These are phyloP conservation scores for Poronia punctata DNA, from an alignment of 495 filamentous ascomycete genomes.

Conservation along the genomic window DNA sequence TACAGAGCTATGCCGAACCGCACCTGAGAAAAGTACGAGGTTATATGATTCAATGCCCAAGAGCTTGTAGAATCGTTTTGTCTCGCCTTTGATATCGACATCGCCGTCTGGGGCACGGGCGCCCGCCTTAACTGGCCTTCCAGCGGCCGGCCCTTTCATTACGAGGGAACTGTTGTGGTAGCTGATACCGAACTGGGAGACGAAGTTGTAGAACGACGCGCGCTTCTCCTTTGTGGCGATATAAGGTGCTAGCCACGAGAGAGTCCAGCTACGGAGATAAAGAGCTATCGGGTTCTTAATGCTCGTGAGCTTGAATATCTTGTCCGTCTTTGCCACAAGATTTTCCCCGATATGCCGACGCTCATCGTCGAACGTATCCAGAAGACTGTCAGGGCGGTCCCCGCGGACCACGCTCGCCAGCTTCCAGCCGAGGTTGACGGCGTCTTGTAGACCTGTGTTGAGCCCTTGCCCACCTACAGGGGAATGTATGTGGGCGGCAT, in stretches of 20 bases:
- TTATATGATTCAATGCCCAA: not conserved
- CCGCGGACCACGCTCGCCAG: slow-evolving; percentile 29
- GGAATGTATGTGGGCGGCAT: too few relatives aligned
- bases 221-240: not conserved
- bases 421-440: too few relatives aligned
- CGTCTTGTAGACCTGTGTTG: too few relatives aligned
- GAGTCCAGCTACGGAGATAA: not conserved
- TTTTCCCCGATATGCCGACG: not conserved
- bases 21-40: not conserved
- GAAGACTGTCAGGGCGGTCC: slow-evolving; percentile 7
- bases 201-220: slow-evolving; percentile 17
- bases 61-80: not conserved
- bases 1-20: not conserved
- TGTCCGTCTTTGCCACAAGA: not conserved
- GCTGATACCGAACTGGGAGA: slow-evolving; percentile 27
- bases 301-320: not conserved
- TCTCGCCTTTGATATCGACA: slow-evolving; percentile 2
- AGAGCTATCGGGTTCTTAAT: not conserved
- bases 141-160: slow-evolving; percentile 14
- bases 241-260: not conserved
- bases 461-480: too few relatives aligned
- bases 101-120: slow-evolving; percentile 28
- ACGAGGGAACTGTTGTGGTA: slow-evolving; percentile 28
- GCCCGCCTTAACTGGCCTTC: slow-evolving; percentile 20
- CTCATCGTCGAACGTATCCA: slow-evolving; percentile 15